Evolutionary conservation across 805 yeast genomes (phyloP).

Genomic region (Pichia sporocuriosa): DNA sequence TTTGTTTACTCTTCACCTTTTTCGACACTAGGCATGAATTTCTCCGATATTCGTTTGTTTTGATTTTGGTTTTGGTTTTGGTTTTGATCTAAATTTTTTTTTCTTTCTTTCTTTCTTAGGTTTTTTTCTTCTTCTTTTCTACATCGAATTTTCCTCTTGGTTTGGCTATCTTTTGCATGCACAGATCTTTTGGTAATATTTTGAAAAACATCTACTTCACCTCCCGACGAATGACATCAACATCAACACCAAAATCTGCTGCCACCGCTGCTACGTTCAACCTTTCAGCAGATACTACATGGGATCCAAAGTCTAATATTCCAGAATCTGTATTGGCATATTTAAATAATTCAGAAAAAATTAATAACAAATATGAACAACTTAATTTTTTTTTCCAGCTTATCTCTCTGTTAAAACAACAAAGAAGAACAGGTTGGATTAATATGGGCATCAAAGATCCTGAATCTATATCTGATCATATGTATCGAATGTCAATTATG

Average conservation of each 20-base stretch:
- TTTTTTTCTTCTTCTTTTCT: too few relatives aligned
- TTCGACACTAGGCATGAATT: too few relatives aligned
- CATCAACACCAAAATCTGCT: too few relatives aligned
- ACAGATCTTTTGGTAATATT: too few relatives aligned
- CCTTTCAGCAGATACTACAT: slow-evolving; percentile 16
- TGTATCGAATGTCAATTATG: slow-evolving; percentile 91
- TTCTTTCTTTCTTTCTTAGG: too few relatives aligned
- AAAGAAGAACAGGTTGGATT: slow-evolving; percentile 91
- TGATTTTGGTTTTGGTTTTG: too few relatives aligned
- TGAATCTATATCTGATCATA: slow-evolving; percentile 85
- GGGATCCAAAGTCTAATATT: slow-evolving; percentile 41
- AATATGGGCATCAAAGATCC: slow-evolving; percentile 53
- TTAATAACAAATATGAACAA: slow-evolving; percentile 19
- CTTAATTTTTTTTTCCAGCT: slow-evolving; percentile 44
- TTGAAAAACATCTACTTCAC: too few relatives aligned
- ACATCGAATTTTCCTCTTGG: too few relatives aligned
- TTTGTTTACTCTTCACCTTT: too few relatives aligned
- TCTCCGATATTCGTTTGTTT: too few relatives aligned
- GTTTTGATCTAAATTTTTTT: too few relatives aligned
- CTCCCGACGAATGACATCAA: slow-evolving; percentile 1
- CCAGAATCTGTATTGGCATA: slow-evolving; percentile 33
- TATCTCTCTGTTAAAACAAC: slow-evolving; percentile 64
- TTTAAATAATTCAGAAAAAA: slow-evolving; percentile 16
- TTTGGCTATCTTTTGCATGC: too few relatives aligned
- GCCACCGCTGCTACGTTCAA: background rate